A percentile compares a stretch with the other conserved stretches of the same genome.
phyloP scores from a whole-genome alignment of 2,329 filamentous ascomycete species.

The Cryphonectria naterciae region DNA sequence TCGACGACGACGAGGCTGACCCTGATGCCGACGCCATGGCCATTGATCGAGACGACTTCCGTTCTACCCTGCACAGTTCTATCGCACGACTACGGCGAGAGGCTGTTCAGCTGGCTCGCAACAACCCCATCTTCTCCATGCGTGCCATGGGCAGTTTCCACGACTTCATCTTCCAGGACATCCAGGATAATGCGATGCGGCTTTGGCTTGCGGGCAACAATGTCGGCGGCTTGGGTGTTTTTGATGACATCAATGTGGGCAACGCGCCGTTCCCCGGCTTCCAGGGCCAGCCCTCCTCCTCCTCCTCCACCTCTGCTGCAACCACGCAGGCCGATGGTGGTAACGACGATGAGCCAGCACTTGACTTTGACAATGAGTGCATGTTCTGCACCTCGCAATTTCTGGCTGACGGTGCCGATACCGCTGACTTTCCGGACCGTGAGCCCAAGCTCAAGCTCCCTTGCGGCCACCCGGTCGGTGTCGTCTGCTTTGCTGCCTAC shows the following conservation, averaged over 20 bases:
- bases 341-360: neutral
- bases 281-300: neutral
- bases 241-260: too few relatives aligned
- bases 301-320: neutral
- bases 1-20: neutral
- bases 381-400: neutral
- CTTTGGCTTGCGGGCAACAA: too few relatives aligned
- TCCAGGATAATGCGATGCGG: neutral
- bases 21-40: neutral
- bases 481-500: slow-evolving; percentile 1
- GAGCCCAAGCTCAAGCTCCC: neutral
- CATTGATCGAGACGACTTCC: too few relatives aligned
- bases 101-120: neutral
- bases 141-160: neutral
- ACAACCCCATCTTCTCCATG: neutral
- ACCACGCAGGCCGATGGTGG: neutral
- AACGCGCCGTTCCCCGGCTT: neutral
- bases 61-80: too few relatives aligned
- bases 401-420: neutral
- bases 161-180: neutral
- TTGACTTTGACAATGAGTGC: slow-evolving; percentile 2
- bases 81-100: neutral
- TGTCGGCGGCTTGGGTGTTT: neutral
- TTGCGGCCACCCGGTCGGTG: slow-evolving; percentile 1
- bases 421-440: neutral